Evolutionary conservation across 2,329 filamentous ascomycete species (phyloP).

Genomic region (Grosmannia huntii): DNA sequence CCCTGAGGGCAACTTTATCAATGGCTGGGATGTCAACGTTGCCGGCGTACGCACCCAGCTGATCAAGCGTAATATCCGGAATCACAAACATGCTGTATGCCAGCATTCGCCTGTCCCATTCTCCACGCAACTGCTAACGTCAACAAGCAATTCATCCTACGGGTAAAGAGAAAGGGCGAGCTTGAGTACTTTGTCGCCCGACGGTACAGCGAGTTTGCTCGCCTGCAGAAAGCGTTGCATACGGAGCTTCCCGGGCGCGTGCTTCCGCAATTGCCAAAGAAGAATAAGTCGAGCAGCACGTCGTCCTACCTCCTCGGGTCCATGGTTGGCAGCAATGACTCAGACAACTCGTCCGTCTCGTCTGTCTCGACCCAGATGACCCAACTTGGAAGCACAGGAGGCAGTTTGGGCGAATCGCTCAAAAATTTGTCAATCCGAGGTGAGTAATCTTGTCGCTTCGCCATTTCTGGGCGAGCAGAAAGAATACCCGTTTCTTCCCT

Average conservation of each 20-base stretch:
- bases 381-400: conserved; percentile 13
- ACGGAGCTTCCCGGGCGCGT: conserved; percentile 85
- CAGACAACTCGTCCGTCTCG: conserved; percentile 69
- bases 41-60: conserved; percentile 72
- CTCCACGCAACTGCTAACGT: not conserved
- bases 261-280: conserved; percentile 72
- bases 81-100: conserved; percentile 81
- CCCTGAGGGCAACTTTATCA: conserved; percentile 82
- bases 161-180: conserved; percentile 67
- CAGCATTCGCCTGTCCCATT: not conserved
- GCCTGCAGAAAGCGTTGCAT: conserved; percentile 65
- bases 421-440: conserved; percentile 31
- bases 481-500: not conserved
- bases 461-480: not conserved
- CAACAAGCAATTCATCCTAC: conserved; percentile 69
- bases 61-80: conserved; percentile 73
- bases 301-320: conserved; percentile 42
- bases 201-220: conserved; percentile 77
- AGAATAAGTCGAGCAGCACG: conserved; percentile 73
- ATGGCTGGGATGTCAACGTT: conserved; percentile 96
- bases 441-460: conserved; percentile 10
- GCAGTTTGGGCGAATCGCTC: conserved; percentile 19
- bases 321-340: conserved; percentile 49
- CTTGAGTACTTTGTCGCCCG: conserved; percentile 69
- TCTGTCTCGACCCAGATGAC: conserved; percentile 59